Percentiles rank a stretch among this genome's conserved stretches.
Evolutionary conservation across 352 stramenopile species (phyloP).

Genomic region (Globisporangium ultimum): DNA sequence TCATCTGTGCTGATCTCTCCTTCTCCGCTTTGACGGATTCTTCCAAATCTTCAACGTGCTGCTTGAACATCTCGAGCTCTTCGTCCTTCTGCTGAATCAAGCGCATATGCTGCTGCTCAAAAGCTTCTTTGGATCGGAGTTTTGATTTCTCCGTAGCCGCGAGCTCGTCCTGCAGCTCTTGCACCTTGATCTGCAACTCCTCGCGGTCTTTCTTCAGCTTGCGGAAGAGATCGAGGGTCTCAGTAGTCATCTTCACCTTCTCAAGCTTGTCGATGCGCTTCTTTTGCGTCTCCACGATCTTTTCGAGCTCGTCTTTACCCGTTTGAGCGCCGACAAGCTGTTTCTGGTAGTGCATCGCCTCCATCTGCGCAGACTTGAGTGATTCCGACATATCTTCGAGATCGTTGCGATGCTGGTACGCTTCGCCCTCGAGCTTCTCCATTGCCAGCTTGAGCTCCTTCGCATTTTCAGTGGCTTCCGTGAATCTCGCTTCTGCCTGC

Average conservation of each 20-base stretch:
- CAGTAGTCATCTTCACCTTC: slow-evolving; percentile 81
- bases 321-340: slow-evolving; percentile 37
- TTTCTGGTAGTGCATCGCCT: slow-evolving; percentile 50
- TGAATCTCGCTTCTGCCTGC: slow-evolving; percentile 16
- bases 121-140: slow-evolving; percentile 7
- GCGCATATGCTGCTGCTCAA: slow-evolving; percentile 19
- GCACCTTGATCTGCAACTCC: slow-evolving; percentile 42
- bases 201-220: slow-evolving; percentile 61
- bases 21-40: slow-evolving; percentile 31
- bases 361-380: slow-evolving; percentile 51
- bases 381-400: slow-evolving; percentile 45
- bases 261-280: slow-evolving; percentile 74
- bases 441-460: slow-evolving; percentile 35
- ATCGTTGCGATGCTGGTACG: slow-evolving; percentile 41
- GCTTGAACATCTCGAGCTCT: slow-evolving; percentile 33
- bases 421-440: slow-evolving; percentile 53
- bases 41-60: slow-evolving; percentile 42
- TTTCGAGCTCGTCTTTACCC: slow-evolving; percentile 40
- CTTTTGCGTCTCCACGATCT: slow-evolving; percentile 49
- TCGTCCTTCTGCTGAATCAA: slow-evolving; percentile 36
- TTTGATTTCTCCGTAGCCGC: background rate
- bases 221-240: slow-evolving; percentile 64
- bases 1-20: slow-evolving; percentile 20
- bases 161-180: slow-evolving; percentile 32
- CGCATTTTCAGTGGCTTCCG: slow-evolving; percentile 18